Base-by-base conservation (phyloP, 148 eudicot species). In the Silene uniflora region DNA sequence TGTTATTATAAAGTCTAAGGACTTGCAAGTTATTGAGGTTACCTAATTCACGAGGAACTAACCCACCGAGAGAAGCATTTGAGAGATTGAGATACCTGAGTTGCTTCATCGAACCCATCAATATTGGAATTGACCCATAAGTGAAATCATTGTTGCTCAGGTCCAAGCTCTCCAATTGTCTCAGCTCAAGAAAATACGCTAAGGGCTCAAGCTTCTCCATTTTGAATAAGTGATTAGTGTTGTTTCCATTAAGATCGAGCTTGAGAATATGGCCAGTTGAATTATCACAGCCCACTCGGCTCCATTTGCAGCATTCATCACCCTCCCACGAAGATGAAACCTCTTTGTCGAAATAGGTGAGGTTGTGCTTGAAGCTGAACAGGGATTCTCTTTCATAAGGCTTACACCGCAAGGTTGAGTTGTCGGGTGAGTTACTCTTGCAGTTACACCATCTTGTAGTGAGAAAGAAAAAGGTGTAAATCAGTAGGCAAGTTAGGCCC, bases 21-120 rank as follows among this genome's bases (percentile, higher is more conserved):
- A 10, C 18, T 58, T 9, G 29, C 67, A 73, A 39, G 29, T 61
- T 59, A n/a, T 67, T 61, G 27, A 60, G 76, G 42, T 61, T 73
- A 73, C 76, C 65, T 29, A 73, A 62, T 10, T 73, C 67, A 61
- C 21, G 5, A 22, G 67, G 67, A 21, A 60, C 49, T 73, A 5
- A 8, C 12, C 76, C 67, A 1, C 1, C 2, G 11, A 73, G 18
- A 52, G 12, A n/a, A 16, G 39, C n/a, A n/a, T n/a, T 1, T 35
- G 76, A 60, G 29, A 73, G 76, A 18, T 73, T 39, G 23, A 73
- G 67, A 46, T 73, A 60, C 67, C 76, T 35, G 76, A 73, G 76
- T 60, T 73, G 76, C 14, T 21, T 59, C 67, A 73, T 73, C n/a
- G 21, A 73, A 35, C 76, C 67, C 12, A 61, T 35, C 24, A 60